Evolutionary conservation across 2,329 filamentous ascomycete genomes (phyloP).

Genomic region (Penicillium sp.): DNA sequence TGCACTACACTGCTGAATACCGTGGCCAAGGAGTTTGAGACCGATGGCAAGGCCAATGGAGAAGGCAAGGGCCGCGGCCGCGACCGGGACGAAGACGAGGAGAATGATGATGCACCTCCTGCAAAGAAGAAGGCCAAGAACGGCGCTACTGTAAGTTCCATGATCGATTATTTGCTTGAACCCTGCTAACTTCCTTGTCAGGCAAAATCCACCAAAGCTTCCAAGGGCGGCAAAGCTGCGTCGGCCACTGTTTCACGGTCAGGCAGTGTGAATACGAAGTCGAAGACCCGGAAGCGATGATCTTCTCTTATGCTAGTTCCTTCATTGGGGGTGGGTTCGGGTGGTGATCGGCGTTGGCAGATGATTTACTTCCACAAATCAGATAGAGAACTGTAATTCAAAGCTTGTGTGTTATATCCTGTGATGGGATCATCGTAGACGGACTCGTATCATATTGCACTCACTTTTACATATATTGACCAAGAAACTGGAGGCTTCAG

Average conservation of each 20-base stretch:
- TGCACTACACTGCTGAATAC: conserved; percentile 93
- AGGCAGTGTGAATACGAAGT: conserved; percentile 70
- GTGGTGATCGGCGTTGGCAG: conserved; percentile 17
- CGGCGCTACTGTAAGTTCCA: conserved; percentile 67
- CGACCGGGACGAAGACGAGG: conserved; percentile 69
- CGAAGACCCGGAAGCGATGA: conserved; percentile 48
- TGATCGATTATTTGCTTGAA: conserved; percentile 1
- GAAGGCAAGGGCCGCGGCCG: conserved; percentile 62
- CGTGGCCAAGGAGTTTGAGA: conserved; percentile 90
- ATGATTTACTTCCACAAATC: conserved; percentile 10
- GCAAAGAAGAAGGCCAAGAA: conserved; percentile 93
- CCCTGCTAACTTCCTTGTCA: conserved; percentile 38
- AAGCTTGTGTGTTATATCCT: conserved; percentile 12
- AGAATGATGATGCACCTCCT: conserved; percentile 74
- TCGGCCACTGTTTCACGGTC: conserved; percentile 76
- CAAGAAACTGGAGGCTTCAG: too few species aligned
- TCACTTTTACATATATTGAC: too few species aligned
- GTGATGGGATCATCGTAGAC: too few species aligned
- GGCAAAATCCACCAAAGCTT: conserved; percentile 89
- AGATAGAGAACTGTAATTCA: conserved; percentile 13
- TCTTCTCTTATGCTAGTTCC: background rate
- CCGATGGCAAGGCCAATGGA: conserved; percentile 61
- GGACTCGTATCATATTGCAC: too few species aligned
- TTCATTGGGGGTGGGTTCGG: conserved; percentile 4
- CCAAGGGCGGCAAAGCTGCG: conserved; percentile 70